phyloP scores from a whole-genome alignment of 805 yeast genomes.

The Saccharomycopsis guyanensis region DNA sequence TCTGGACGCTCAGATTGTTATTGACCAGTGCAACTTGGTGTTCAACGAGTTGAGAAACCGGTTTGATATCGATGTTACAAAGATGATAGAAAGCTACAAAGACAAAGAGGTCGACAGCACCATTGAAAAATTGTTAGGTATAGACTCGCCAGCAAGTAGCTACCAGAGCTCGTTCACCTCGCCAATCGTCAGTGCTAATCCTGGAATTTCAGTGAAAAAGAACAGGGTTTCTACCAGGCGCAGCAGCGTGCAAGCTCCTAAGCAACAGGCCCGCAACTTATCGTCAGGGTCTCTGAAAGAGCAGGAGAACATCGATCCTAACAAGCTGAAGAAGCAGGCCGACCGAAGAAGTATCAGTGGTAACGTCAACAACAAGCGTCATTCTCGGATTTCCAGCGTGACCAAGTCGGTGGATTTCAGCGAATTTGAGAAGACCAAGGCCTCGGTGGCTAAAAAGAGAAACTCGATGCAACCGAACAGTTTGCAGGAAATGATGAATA shows the following conservation, averaged over 20 bases:
- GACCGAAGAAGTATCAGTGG: slow-evolving; percentile 10
- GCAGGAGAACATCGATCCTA: slow-evolving; percentile 16
- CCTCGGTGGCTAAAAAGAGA: slow-evolving; percentile 1
- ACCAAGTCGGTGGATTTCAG: slow-evolving; percentile 16
- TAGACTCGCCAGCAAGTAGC: background rate
- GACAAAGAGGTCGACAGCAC: slow-evolving; percentile 23
- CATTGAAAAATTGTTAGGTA: slow-evolving; percentile 9
- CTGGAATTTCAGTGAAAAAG: background rate
- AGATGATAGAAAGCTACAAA: slow-evolving; percentile 27
- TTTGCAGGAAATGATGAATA: background rate
- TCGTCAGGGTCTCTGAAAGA: slow-evolving; percentile 5
- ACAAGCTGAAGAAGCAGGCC: background rate
- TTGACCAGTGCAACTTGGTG: slow-evolving; percentile 40
- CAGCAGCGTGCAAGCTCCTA: background rate
- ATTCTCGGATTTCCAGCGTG: slow-evolving; percentile 13
- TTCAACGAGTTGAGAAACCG: slow-evolving; percentile 34
- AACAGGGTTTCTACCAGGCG: slow-evolving; percentile 17
- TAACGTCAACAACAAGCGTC: slow-evolving; percentile 3
- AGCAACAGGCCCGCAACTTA: slow-evolving; percentile 11
- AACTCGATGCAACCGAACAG: background rate
- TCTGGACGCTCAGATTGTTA: slow-evolving; percentile 36
- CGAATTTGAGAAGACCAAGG: slow-evolving; percentile 15
- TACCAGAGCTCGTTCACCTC: background rate
- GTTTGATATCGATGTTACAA: slow-evolving; percentile 25
- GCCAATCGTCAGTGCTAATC: background rate